Evolutionary conservation across 495 filamentous ascomycete species (phyloP), one percentile per base, ranked within the genome.

Genomic region (Choiromyces venosus): DNA sequence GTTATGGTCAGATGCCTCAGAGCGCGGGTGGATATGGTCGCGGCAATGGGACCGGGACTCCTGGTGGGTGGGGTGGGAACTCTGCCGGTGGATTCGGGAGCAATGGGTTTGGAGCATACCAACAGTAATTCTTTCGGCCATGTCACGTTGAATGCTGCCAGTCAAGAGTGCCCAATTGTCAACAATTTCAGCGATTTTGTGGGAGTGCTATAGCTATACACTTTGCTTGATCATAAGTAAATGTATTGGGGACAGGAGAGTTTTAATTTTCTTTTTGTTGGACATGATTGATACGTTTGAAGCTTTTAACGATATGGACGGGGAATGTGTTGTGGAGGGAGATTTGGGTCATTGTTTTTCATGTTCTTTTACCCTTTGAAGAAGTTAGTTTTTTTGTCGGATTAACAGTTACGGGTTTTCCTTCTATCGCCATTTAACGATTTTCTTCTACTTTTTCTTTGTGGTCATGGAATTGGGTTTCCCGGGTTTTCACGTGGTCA

Each of bases 21-120:
- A 91, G 89, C 78, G 89, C 91, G 74, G 91, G 90, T 75, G 91
- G 91, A 67, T 96, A 93, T 77, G 92, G 91, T 64, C 92, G 92
- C 83, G 91, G 91, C 76, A 91, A 93, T 76, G 89, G 88, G 76
- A 87, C 89, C 72, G 88, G 91, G 73, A 89, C 88, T 79, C 84
- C 89, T 78, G 91, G 91, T 77, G 91, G 91, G 78, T 94, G 92
- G 90, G 89, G 87, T 78, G 89, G 90, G 79, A 85, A 86, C 33
- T 85, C 88, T 65, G 84, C 85, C 7, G 83, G 81, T 56, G 74
- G 73, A 40, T 81, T 79, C 68, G 79, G 77, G 37, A 86, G 87
- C 78, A 86, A 86, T 76, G 87, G 86, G 64, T 89, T 87, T 79
- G 85, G 86, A 74, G 87, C 85, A 52, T 89, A 88, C 78, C 88